Evolutionary conservation across 768 basidiomycete species (phyloP), one percentile per base, ranked within the genome.

Genomic region (Leccinum sublutescens): DNA sequence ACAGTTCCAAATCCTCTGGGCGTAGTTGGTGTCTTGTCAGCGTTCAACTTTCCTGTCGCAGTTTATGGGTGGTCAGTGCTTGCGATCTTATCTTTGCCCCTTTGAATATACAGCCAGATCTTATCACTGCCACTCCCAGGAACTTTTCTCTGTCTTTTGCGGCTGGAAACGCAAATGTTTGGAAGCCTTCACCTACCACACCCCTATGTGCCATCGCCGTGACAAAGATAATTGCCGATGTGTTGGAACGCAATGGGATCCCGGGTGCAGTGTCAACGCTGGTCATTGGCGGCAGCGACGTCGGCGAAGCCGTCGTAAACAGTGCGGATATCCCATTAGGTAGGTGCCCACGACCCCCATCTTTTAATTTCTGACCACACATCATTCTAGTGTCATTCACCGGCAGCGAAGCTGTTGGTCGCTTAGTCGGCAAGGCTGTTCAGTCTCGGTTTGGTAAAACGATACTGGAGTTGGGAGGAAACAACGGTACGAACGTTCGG

Each of bases 11-110:
- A 97, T 71, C 95, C 96, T 21, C 80, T 98, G 0, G 87, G 88
- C 10, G 78, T 86, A 2, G 79, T 89, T 9, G 86, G 79, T 31
- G 85, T 96, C 10, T 76, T 98, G 54, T 89, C 92, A 21, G 96
- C 96, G 0, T 98, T 97, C 80, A 98, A 98, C 73, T 98, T 98
- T 71, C 96, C 96, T 10, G 87, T 93, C 47, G 94, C 94, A 34
- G 93, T 95, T 48, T 93, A 92, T 73, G 93, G 93, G 63, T 95
- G 93, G 92, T 88, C 74, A 43, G 77, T 66, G 45, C 50, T 40
- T 60, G 45, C n/a, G 38, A 36, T 47, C 57, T 17, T 23, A 29
- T 56, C 14, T 33, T 27, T 45, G 10, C 11, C 56, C 47, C 58
- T 58, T 52, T 57, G 43, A 48, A 23, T 52, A 53, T 29, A 52